These are phyloP conservation scores for Dactylellina sp. DNA, from an alignment of 2,329 filamentous ascomycete species.

Conservation along the genomic window DNA sequence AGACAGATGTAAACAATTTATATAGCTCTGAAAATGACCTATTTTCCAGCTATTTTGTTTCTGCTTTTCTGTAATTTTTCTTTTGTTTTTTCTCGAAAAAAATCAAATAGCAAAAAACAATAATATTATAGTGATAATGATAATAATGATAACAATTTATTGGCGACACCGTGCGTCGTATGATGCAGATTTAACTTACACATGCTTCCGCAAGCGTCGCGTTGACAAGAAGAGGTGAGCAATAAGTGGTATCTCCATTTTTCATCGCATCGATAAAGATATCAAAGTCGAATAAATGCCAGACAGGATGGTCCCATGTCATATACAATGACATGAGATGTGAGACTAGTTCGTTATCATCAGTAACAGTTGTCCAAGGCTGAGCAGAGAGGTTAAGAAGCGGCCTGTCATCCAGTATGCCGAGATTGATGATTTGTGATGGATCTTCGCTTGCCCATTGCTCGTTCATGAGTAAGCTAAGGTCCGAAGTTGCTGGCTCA, in stretches of 20 bases:
- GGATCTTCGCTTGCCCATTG: constrained; percentile 17
- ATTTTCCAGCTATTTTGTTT: neutral
- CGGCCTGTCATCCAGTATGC: constrained; percentile 32
- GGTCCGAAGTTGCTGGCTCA: constrained; percentile 23
- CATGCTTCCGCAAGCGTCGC: constrained; percentile 54
- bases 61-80: neutral
- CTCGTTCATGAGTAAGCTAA: constrained; percentile 50
- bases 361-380: constrained; percentile 46
- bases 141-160: too few species aligned
- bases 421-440: constrained; percentile 9
- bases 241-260: constrained; percentile 37
- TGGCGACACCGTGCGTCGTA: constrained; percentile 27
- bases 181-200: constrained; percentile 49
- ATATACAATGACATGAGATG: constrained; percentile 50
- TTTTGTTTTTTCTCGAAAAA: constrained; percentile 17
- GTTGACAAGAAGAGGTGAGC: constrained; percentile 52
- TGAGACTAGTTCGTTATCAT: constrained; percentile 46
- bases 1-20: constrained; percentile 20
- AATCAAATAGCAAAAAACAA: too few species aligned
- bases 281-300: constrained; percentile 52
- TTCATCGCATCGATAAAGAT: constrained; percentile 55
- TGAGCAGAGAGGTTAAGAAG: constrained; percentile 31
- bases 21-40: constrained; percentile 1
- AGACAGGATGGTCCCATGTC: constrained; percentile 53
- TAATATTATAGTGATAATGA: too few species aligned